These are phyloP conservation scores for Plasmopara viticola DNA, from an alignment of 352 stramenopile species.

Conservation along the genomic window DNA sequence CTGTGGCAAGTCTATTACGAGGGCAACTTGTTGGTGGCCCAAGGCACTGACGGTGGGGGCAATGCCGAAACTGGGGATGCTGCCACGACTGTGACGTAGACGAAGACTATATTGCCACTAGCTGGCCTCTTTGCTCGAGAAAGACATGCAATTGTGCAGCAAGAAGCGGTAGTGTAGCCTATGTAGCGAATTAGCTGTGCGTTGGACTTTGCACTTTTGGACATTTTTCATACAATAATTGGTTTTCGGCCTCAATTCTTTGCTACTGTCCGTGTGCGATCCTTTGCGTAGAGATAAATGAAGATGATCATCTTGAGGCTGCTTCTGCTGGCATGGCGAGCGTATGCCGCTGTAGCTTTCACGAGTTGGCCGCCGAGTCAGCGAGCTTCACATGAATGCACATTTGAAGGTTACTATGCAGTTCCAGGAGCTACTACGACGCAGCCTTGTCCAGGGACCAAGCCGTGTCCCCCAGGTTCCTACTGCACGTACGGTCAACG, in stretches of 20 bases:
- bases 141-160: constrained; percentile 13
- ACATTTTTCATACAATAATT: constrained; percentile 35
- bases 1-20: constrained; percentile 84
- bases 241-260: constrained; percentile 12
- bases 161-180: constrained; percentile 30
- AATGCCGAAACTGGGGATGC: neutral
- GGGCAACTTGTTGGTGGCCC: constrained; percentile 58
- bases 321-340: neutral
- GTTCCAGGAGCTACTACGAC: constrained; percentile 29
- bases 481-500: constrained; percentile 45
- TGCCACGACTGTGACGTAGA: constrained; percentile 21
- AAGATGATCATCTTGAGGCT: neutral
- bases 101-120: constrained; percentile 14
- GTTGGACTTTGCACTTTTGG: constrained; percentile 5
- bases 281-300: neutral
- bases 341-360: neutral
- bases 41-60: constrained; percentile 24
- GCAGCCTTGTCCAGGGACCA: constrained; percentile 29
- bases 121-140: constrained; percentile 1
- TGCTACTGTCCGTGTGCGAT: neutral
- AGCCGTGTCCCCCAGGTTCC: constrained; percentile 43
- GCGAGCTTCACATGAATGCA: constrained; percentile 23
- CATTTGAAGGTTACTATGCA: constrained; percentile 49
- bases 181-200: constrained; percentile 29
- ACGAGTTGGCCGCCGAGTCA: constrained; percentile 4